These are phyloP conservation scores for Verticillium zaregamsianum DNA, from an alignment of 2,329 filamentous ascomycete genomes.

Conservation along the genomic window DNA sequence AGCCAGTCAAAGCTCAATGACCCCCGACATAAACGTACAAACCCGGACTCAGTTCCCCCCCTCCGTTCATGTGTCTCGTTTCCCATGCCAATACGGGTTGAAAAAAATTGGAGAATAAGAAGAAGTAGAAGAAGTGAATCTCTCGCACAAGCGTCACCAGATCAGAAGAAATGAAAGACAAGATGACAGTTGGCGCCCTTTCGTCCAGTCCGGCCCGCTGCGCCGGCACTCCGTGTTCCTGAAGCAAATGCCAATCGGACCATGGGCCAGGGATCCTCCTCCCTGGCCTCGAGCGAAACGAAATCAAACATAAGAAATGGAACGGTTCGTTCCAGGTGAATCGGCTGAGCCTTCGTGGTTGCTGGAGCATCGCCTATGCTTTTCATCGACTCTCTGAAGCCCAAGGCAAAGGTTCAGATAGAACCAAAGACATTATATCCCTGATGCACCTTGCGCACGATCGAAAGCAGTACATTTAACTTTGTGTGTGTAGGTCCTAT, in stretches of 20 bases:
- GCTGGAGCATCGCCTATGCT: not conserved
- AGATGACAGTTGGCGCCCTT: not conserved
- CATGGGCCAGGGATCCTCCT: not conserved
- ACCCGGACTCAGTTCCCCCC: not conserved
- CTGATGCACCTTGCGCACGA: slow-evolving; percentile 1
- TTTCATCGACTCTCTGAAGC: not conserved
- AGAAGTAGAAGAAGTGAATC: not conserved
- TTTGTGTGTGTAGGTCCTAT: slow-evolving; percentile 36
- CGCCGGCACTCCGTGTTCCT: not conserved
- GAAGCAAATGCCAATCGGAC: not conserved
- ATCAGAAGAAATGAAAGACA: not conserved
- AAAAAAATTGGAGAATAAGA: not conserved
- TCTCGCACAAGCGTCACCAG: not conserved
- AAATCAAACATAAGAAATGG: not conserved
- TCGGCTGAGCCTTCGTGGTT: not conserved
- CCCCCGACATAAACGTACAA: not conserved
- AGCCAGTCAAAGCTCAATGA: not conserved
- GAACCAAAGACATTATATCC: slow-evolving; percentile 11
- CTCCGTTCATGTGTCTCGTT: slow-evolving; percentile 2
- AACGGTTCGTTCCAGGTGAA: not conserved
- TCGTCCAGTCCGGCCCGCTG: not conserved
- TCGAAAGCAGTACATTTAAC: not conserved
- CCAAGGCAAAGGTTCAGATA: not conserved
- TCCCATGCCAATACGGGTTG: not conserved
- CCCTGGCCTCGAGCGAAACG: not conserved